These are phyloP conservation scores for Saccharum officinarum DNA, from an alignment of 176 grass and related monocot genomes.

Conservation along the genomic window DNA sequence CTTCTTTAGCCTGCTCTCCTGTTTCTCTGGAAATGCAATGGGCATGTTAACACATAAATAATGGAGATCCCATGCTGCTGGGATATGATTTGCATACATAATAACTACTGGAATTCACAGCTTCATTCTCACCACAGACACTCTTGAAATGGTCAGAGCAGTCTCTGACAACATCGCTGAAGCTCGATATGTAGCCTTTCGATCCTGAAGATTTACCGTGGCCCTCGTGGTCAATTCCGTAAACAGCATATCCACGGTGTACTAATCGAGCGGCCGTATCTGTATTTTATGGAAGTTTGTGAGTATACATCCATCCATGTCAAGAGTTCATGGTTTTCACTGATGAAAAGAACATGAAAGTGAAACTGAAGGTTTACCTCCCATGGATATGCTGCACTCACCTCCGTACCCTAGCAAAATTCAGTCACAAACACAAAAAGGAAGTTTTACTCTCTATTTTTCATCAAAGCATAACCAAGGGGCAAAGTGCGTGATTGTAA, in stretches of 20 bases:
- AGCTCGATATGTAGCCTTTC: conserved; percentile 62
- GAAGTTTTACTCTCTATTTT: not conserved
- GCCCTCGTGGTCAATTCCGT: no score
- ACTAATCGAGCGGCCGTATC: no score
- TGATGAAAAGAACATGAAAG: not conserved
- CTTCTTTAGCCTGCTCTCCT: conserved; percentile 51
- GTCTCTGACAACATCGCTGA: conserved; percentile 55
- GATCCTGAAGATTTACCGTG: conserved; percentile 41
- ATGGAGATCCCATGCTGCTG: not conserved
- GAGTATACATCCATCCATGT: not conserved
- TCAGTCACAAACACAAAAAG: not conserved
- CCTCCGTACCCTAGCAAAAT: conserved; percentile 40
- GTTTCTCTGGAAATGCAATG: conserved; percentile 38
- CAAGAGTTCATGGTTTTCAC: not conserved
- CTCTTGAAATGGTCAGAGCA: conserved; percentile 59
- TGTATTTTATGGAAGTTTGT: no score
- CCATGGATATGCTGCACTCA: conserved; percentile 62
- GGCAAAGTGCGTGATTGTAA: not conserved
- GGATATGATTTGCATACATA: not conserved
- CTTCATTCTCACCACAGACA: conserved; percentile 51
- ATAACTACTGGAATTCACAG: not conserved
- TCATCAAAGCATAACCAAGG: not conserved
- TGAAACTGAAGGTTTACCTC: conserved; percentile 31
- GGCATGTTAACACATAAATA: not conserved
- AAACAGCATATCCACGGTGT: no score